Evolutionary conservation across 2,329 filamentous ascomycete genomes (phyloP).

Genomic region (Aspergillus fischeri): DNA sequence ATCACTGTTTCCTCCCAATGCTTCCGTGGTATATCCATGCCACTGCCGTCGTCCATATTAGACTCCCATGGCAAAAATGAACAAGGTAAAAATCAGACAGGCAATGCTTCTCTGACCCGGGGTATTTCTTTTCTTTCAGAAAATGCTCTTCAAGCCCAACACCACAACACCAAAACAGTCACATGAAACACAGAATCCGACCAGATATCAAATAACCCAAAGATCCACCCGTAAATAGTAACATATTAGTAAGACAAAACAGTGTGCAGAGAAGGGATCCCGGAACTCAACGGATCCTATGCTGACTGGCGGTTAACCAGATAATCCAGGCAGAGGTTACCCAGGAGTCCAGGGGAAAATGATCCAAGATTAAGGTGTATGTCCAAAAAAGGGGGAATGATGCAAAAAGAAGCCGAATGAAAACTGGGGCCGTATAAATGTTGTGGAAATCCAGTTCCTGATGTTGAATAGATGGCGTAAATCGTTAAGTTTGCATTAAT

Average conservation of each 20-base stretch:
- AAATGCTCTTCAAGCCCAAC: slow-evolving; percentile 4
- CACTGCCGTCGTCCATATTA: slow-evolving; percentile 1
- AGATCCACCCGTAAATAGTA: not conserved
- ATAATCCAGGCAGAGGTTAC: slow-evolving; percentile 7
- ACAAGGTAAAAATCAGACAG: not conserved
- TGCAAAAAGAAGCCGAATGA: not conserved
- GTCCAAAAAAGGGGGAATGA: slow-evolving; percentile 14
- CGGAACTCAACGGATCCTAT: not conserved
- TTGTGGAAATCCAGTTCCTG: not conserved
- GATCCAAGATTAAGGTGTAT: slow-evolving; percentile 12
- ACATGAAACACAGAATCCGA: slow-evolving; percentile 4
- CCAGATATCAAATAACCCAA: slow-evolving; percentile 4
- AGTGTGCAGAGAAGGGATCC: slow-evolving; percentile 6
- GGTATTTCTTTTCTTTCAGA: slow-evolving; percentile 9
- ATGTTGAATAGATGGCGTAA: not conserved
- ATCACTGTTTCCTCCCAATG: slow-evolving; percentile 10
- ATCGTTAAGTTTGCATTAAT: slow-evolving; percentile 19
- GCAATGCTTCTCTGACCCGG: slow-evolving; percentile 7
- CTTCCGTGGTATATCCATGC: slow-evolving; percentile 4
- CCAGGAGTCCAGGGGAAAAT: slow-evolving; percentile 8
- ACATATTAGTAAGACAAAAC: slow-evolving; percentile 13
- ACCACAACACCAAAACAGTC: slow-evolving; percentile 1
- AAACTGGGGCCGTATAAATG: not conserved
- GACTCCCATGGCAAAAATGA: slow-evolving; percentile 2
- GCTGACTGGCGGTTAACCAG: not conserved